phyloP scores from a whole-genome alignment of 1,139 yeast species.

The Geotrichum klebahnii region DNA sequence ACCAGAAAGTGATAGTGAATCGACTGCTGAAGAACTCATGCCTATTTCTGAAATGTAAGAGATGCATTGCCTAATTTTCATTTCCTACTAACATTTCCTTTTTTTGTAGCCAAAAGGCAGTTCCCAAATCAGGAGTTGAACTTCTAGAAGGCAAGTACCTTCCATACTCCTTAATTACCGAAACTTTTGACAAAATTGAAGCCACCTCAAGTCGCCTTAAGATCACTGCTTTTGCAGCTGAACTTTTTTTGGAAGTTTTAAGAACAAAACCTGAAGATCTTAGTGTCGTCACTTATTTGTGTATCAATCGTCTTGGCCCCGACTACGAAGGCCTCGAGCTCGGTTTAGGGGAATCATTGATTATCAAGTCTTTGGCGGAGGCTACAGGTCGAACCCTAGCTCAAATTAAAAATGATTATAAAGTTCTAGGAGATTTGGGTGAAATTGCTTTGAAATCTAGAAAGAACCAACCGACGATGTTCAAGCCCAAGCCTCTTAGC shows the following conservation, averaged over 20 bases:
- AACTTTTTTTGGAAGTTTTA: constrained; percentile 62
- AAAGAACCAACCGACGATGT: constrained; percentile 85
- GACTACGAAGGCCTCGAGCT: constrained; percentile 91
- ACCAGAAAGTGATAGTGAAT: background rate
- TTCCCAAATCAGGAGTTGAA: constrained; percentile 6
- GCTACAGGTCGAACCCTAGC: constrained; percentile 77
- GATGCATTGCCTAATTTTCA: background rate
- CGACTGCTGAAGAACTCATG: background rate
- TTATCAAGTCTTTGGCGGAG: constrained; percentile 84
- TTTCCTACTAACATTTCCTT: background rate
- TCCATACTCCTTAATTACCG: constrained; percentile 42
- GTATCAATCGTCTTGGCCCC: constrained; percentile 87
- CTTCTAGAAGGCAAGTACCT: constrained; percentile 15
- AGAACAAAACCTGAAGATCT: constrained; percentile 56
- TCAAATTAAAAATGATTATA: constrained; percentile 70
- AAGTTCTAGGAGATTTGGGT: constrained; percentile 85
- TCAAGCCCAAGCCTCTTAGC: constrained; percentile 78
- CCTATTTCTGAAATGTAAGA: constrained; percentile 5
- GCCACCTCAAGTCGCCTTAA: constrained; percentile 75
- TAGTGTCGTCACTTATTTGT: constrained; percentile 70
- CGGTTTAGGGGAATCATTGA: constrained; percentile 84
- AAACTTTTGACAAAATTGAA: constrained; percentile 72
- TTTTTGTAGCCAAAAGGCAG: constrained; percentile 6
- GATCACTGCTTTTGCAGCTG: constrained; percentile 69
- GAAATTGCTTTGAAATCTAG: constrained; percentile 80